Conservation (phyloP, 73 alveolate genomes). For the Tetrahymena elliotti region DNA sequence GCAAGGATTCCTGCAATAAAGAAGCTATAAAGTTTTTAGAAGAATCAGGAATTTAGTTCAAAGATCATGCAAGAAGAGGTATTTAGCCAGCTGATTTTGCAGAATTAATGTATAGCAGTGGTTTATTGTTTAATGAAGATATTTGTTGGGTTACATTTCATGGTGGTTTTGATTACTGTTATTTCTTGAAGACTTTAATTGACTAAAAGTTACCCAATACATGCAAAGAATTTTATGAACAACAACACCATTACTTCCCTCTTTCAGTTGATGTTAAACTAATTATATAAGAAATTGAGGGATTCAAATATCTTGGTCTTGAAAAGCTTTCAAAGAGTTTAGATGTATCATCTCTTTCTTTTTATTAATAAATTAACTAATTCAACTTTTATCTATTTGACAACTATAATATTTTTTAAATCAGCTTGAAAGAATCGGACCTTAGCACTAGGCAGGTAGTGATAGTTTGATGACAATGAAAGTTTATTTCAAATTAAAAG, state of each 20-base stretch:
- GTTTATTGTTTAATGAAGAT: conserved; percentile 53
- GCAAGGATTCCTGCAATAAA: not conserved
- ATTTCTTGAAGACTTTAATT: conserved; percentile 59
- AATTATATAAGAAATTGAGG: conserved; percentile 55
- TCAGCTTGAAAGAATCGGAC: conserved; percentile 56
- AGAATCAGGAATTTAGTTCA: not conserved
- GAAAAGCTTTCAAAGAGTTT: conserved; percentile 65
- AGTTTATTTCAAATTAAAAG: conserved; percentile 57
- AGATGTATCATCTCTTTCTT: conserved; percentile 1
- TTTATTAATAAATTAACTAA: too few relatives aligned
- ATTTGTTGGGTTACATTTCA: conserved; percentile 76
- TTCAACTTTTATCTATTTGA: too few relatives aligned
- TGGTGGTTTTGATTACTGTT: conserved; percentile 81
- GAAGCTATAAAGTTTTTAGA: not conserved
- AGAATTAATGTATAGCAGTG: conserved; percentile 21
- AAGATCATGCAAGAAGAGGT: not conserved
- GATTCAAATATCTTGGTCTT: conserved; percentile 68
- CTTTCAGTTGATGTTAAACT: conserved; percentile 66
- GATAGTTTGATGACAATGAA: conserved; percentile 78
- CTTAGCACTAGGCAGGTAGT: conserved; percentile 86
- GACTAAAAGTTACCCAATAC: conserved; percentile 60
- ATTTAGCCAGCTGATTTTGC: not conserved
- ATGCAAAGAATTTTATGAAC: conserved; percentile 51
- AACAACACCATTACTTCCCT: conserved; percentile 55
- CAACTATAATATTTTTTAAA: not conserved